Conservation (phyloP, 306 rosid species). For the Carpinus fangiana region DNA sequence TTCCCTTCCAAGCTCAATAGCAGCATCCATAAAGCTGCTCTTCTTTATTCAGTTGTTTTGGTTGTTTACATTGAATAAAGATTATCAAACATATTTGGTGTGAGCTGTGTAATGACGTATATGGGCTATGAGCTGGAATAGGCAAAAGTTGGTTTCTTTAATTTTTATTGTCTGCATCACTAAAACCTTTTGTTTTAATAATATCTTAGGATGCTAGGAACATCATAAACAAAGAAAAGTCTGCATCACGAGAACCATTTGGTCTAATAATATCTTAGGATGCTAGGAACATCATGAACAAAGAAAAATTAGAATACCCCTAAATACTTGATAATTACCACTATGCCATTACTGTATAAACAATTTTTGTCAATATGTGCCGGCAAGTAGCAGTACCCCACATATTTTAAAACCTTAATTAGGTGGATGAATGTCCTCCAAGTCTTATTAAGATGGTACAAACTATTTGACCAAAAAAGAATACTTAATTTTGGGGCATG, state of each 20-base stretch:
- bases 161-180: background rate
- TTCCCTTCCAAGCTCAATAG: too few species aligned
- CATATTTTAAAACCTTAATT: background rate
- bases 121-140: background rate
- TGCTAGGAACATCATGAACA: background rate
- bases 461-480: background rate
- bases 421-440: background rate
- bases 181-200: too few species aligned
- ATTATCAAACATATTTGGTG: background rate
- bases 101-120: background rate
- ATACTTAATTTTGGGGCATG: background rate
- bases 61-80: too few species aligned
- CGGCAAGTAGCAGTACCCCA: background rate
- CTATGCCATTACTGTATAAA: background rate
- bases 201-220: too few species aligned
- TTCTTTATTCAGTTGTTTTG: too few species aligned
- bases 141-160: background rate
- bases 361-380: background rate
- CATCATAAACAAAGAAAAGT: background rate
- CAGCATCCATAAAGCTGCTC: too few species aligned
- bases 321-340: background rate
- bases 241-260: background rate
- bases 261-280: background rate
- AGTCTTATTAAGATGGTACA: background rate
- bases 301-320: background rate